Percentiles rank a stretch among this genome's conserved stretches.
Conservation (phyloP, 176 grass and related monocot genomes). For the Melocanna baccifera region DNA sequence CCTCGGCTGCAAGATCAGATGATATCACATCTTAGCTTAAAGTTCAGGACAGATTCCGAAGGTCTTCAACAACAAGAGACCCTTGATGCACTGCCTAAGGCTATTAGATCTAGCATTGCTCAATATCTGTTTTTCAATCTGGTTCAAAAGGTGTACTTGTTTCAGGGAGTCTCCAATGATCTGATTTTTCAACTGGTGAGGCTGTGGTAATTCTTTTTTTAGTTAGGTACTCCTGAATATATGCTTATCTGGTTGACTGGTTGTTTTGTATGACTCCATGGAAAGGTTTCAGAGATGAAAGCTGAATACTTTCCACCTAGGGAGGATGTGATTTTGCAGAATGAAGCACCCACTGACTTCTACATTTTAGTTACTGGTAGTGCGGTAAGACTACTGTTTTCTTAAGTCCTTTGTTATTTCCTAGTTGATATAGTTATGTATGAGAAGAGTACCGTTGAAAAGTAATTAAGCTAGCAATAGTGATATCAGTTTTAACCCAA, state of each 20-base stretch:
- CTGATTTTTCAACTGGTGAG: conserved; percentile 93
- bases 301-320: conserved; percentile 97
- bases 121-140: conserved; percentile 78
- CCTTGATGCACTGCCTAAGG: conserved; percentile 82
- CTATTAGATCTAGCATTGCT: conserved; percentile 96
- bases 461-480: conserved; percentile 2
- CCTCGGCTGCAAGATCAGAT: conserved; percentile 92
- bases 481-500: background rate
- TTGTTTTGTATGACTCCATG: conserved; percentile 25
- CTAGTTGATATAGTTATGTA: conserved; percentile 1
- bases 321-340: conserved; percentile 97
- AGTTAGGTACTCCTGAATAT: background rate
- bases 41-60: conserved; percentile 97
- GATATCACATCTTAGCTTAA: conserved; percentile 95
- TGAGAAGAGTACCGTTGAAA: background rate
- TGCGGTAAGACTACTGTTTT: conserved; percentile 46
- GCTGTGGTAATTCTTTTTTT: background rate
- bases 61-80: conserved; percentile 98
- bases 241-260: conserved; percentile 9
- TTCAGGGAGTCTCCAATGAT: conserved; percentile 72
- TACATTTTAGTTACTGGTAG: conserved; percentile 88
- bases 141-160: conserved; percentile 81
- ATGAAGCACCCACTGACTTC: conserved; percentile 97
- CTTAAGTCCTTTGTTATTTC: background rate
- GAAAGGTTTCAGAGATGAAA: conserved; percentile 95